Evolutionary conservation across 1,139 yeast genomes (phyloP), one percentile per base, ranked within the genome.

Genomic region (Fermentozyma sake): DNA sequence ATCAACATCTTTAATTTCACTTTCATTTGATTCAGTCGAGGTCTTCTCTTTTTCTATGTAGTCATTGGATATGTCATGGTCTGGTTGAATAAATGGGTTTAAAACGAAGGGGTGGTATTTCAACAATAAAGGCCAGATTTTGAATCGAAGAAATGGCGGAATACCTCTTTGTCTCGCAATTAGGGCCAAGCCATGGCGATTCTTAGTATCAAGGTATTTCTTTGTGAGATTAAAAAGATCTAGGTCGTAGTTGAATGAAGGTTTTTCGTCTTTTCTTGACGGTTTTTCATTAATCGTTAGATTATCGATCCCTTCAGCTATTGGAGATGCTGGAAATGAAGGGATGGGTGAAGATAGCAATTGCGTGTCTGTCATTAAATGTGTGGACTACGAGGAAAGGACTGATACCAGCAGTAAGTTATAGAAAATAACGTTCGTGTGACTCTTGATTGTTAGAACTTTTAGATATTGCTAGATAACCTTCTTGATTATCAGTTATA

Each of bases 41-140:
- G 28, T 29, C 23, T 41, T 42, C 12, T 27, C 28, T 17, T 42
- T 44, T 8, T 39, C 45, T 16, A 38, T 38, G 7, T 41, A 40
- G 18, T 39, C 37, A 17, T 30, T 30, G 22, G 23, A 15, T 4
- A 34, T 20, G 18, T 36, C 45, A 14, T 30, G 28, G 35, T 79
- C 85, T 2, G 86, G 80, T 37, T 72, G 70, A 22, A 82, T 66
- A 38, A 73, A 81, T 0, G 95, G 96, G 30, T 77, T 67, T 23
- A 76, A 56, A 10, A 86, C 95, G 61, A 79, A 83, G 1, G 96
- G 96, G 52, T 89, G 96, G 42, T 77, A 76, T 41, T 79, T 79
- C 35, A 89, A 56, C 28, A 89, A 54, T 6, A 85, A 59, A 2
- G 96, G 96, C 96, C 96, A 89, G 7, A 84, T 81, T 35, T 72